Evolutionary conservation across 1,284 basidiomycete species (phyloP).

Genomic region (Irpex sp.): DNA sequence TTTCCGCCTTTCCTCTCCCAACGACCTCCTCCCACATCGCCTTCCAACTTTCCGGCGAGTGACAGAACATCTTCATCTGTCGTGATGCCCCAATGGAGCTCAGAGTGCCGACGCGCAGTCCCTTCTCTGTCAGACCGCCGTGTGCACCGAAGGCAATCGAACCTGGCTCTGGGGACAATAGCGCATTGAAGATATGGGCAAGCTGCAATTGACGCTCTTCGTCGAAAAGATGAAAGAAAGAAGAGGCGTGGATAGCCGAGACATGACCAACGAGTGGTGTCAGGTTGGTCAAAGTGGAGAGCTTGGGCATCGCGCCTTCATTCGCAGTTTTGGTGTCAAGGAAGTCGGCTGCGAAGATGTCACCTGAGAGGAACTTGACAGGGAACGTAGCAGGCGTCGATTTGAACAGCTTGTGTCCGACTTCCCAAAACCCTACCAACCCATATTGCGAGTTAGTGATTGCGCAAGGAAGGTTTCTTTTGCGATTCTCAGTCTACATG

Average conservation of each 20-base stretch:
- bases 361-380: conserved; percentile 41
- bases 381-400: conserved; percentile 37
- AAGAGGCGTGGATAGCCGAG: conserved; percentile 43
- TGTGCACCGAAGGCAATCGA: conserved; percentile 36
- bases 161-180: conserved; percentile 27
- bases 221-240: conserved; percentile 51
- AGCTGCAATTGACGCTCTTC: conserved; percentile 36
- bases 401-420: conserved; percentile 32
- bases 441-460: not conserved
- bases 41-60: conserved; percentile 36
- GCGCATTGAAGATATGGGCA: not conserved
- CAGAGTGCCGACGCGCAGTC: conserved; percentile 8
- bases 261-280: conserved; percentile 42
- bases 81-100: not conserved
- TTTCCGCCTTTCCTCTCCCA: conserved; percentile 32
- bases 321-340: conserved; percentile 18
- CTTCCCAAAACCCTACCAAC: conserved; percentile 30
- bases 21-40: conserved; percentile 44
- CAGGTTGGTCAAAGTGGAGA: conserved; percentile 33
- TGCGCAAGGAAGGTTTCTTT: not conserved
- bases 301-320: not conserved
- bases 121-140: conserved; percentile 21
- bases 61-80: conserved; percentile 23
- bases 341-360: conserved; percentile 37
- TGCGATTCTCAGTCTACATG: not conserved